These are phyloP conservation scores for Phaeosphaeriaceae sp. DNA, from an alignment of 2,329 filamentous ascomycete genomes.

Conservation along the genomic window DNA sequence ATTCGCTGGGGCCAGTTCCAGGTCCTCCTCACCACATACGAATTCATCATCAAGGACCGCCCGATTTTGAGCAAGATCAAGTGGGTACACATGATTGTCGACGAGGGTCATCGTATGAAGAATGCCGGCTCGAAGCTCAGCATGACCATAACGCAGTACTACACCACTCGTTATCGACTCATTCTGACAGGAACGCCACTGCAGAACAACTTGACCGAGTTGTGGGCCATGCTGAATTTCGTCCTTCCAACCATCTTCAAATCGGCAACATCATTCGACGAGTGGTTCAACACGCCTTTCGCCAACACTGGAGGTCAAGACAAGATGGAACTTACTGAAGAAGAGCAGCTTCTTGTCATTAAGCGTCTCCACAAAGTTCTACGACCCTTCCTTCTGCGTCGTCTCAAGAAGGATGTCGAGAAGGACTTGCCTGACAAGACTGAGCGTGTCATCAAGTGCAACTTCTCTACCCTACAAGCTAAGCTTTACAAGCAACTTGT, in stretches of 20 bases:
- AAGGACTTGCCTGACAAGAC: conserved; percentile 99
- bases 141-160: conserved; percentile 93
- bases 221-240: conserved; percentile 99
- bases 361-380: conserved; percentile 97
- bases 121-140: conserved; percentile 96
- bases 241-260: conserved; percentile 99
- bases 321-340: conserved; percentile 98
- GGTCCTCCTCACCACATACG: conserved; percentile 95
- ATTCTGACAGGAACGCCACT: conserved; percentile 97
- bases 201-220: conserved; percentile 93
- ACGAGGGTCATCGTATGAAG: conserved; percentile 99
- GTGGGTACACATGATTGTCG: conserved; percentile 99
- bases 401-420: conserved; percentile 99
- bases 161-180: conserved; percentile 90
- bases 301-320: conserved; percentile 97
- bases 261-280: conserved; percentile 97
- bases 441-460: conserved; percentile 98
- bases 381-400: conserved; percentile 93
- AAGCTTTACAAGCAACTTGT: conserved; percentile 98
- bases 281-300: conserved; percentile 99
- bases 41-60: conserved; percentile 99
- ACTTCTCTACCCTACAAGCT: conserved; percentile 91
- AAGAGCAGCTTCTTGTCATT: conserved; percentile 98
- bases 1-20: conserved; percentile 96
- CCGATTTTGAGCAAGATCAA: conserved; percentile 97